Evolutionary conservation across 345 rosid genomes (phyloP).

Genomic region (Ailanthus altissimus): DNA sequence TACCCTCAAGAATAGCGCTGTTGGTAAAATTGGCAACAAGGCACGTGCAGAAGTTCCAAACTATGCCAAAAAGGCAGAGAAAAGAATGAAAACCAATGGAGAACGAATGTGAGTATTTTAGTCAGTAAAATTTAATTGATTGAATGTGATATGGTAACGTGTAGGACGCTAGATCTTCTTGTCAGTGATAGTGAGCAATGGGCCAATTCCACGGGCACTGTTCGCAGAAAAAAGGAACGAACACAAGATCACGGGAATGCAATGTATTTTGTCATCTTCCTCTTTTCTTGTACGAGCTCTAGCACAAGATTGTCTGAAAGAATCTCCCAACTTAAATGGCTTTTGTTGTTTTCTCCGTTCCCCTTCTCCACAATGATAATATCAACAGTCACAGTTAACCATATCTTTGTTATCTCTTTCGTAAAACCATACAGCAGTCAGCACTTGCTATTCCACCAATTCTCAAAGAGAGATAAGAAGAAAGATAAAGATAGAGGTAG

Average conservation of each 20-base stretch:
- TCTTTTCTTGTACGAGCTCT: neutral
- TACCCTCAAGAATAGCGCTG: neutral
- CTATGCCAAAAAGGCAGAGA: neutral
- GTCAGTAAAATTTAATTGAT: neutral
- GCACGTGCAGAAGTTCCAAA: too few relatives aligned
- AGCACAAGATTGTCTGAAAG: neutral
- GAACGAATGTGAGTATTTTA: neutral
- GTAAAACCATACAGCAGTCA: neutral
- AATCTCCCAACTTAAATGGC: slow-evolving; percentile 22
- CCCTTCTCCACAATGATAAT: neutral
- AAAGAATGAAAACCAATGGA: neutral
- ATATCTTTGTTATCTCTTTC: neutral
- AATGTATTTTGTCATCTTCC: slow-evolving; percentile 39
- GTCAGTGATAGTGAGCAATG: slow-evolving; percentile 25
- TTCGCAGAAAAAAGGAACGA: slow-evolving; percentile 12
- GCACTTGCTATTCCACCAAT: neutral
- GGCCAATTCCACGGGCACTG: neutral
- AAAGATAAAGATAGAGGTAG: neutral
- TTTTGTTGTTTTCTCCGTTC: slow-evolving; percentile 6
- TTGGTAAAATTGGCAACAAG: neutral
- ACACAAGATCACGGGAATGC: slow-evolving; percentile 51
- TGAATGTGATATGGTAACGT: neutral
- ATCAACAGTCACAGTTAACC: slow-evolving; percentile 23
- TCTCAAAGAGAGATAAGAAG: neutral
- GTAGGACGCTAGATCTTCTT: slow-evolving; percentile 7